Evolutionary conservation across 2,329 filamentous ascomycete genomes (phyloP), one percentile per base, ranked within the genome.

Genomic region (Phoma sp.): DNA sequence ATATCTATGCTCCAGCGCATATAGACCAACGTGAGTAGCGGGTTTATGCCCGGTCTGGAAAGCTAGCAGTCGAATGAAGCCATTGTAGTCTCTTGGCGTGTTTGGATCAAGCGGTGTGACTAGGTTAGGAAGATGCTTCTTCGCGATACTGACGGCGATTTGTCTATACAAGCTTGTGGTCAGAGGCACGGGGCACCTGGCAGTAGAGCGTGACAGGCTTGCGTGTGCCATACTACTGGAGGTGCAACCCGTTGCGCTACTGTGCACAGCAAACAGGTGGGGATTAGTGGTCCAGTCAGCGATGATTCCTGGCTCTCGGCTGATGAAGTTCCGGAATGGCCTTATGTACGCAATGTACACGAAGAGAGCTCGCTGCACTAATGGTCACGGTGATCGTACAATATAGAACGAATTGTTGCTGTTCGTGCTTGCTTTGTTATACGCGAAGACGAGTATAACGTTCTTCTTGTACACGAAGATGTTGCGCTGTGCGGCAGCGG

Each of bases 381-480:
- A 17, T 25, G 29, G 25, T n/a, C 21, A 47, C 21, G 36, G 49
- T 11, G 29, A 47, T 17, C 49, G 49, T 11, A 53, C 21, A 29
- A 51, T 43, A 38, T 43, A 51, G 18, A 51, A 51, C 15, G 32
- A 52, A 20, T 52, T 52, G 40, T 52, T 52, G 2, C 40, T 46
- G 48, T 46, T 46, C 3, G 37, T 42, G 30, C 36, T 46, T 32
- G 42, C 50, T 23, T 53, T 53, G 30, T 53, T 53, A 23, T 53
- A 48, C 18, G 43, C 23, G 38, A 54, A 54, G 20, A 54, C 28
- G 26, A 54, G 51, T 14, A 54, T 54, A 7, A 54, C 20, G 11
- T 29, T 45, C n/a, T 21, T 36, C 36, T 54, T 54, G 25, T 54
- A 54, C 7, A 54, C 12, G 18, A 54, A 54, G 33, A 54, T 48